Percentiles rank a stretch among this genome's conserved stretches.
phyloP scores from a whole-genome alignment of 768 basidiomycete species.

The Lanmaoa pseudosensibilis region DNA sequence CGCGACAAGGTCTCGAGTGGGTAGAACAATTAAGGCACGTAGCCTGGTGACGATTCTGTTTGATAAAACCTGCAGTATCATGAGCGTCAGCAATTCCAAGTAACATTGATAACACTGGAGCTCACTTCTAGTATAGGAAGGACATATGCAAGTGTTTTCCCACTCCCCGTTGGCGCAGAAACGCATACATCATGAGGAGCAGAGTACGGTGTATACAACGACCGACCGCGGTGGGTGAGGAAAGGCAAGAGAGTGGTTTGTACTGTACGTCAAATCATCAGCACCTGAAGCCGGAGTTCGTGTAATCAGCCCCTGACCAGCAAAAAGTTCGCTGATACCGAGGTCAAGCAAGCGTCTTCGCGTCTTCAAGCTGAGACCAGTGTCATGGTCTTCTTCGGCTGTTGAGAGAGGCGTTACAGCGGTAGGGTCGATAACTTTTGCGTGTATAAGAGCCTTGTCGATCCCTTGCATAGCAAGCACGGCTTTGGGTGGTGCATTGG shows the following conservation, averaged over 20 bases:
- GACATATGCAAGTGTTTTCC: slow-evolving; percentile 96
- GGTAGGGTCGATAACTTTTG: slow-evolving; percentile 64
- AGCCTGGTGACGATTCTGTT: slow-evolving; percentile 76
- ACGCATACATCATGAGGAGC: slow-evolving; percentile 83
- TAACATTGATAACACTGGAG: neutral
- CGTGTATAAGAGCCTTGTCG: slow-evolving; percentile 68
- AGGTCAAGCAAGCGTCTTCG: slow-evolving; percentile 65
- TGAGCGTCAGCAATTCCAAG: neutral
- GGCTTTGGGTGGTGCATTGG: slow-evolving; percentile 67
- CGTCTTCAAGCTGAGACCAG: slow-evolving; percentile 58
- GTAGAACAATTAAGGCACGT: slow-evolving; percentile 85
- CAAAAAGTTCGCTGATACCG: slow-evolving; percentile 85
- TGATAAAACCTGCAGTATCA: slow-evolving; percentile 57
- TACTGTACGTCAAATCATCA: slow-evolving; percentile 49
- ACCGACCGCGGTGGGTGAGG: slow-evolving; percentile 52
- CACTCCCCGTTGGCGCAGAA: slow-evolving; percentile 96
- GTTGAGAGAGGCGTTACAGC: slow-evolving; percentile 44
- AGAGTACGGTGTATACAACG: slow-evolving; percentile 64
- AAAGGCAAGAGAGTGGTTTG: slow-evolving; percentile 88
- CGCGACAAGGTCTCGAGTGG: slow-evolving; percentile 88
- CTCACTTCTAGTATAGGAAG: slow-evolving; percentile 87
- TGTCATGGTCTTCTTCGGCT: slow-evolving; percentile 38
- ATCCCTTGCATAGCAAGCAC: slow-evolving; percentile 77
- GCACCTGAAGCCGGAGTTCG: neutral
- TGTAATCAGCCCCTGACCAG: slow-evolving; percentile 52